These are phyloP conservation scores for Aristolochia contorta DNA, from an alignment of 164 flowering plant species.

Conservation along the genomic window DNA sequence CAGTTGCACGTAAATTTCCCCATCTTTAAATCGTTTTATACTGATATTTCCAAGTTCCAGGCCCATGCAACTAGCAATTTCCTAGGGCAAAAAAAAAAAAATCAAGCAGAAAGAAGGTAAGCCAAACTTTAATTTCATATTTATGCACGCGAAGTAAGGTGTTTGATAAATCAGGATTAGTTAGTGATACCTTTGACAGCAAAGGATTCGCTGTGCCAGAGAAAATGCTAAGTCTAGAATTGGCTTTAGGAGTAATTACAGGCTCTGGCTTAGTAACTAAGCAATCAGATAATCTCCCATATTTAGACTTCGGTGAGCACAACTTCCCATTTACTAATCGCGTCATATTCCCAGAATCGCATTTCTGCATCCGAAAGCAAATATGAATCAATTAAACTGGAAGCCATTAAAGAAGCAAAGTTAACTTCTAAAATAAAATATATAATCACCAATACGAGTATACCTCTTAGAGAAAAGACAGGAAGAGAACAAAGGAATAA, in stretches of 20 bases:
- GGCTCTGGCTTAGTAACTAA: conserved; percentile 1
- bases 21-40: conserved; percentile 80
- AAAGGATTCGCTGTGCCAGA: conserved; percentile 20
- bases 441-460: not conserved
- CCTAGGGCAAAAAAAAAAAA: conserved; percentile 23
- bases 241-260: conserved; percentile 7
- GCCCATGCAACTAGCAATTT: conserved; percentile 85
- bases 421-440: not conserved
- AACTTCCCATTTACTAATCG: conserved; percentile 8
- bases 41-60: conserved; percentile 66
- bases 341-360: conserved; percentile 5
- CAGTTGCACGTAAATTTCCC: conserved; percentile 77
- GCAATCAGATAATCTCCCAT: conserved; percentile 7
- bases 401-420: not conserved
- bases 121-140: not conserved
- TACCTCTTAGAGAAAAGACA: no score
- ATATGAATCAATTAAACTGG: not conserved
- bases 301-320: conserved; percentile 3
- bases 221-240: conserved; percentile 12
- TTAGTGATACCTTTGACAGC: conserved; percentile 11
- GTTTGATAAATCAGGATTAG: not conserved
- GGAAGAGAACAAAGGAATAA: no score
- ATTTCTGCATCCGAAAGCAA: conserved; percentile 7
- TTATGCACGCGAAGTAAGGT: not conserved
- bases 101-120: not conserved